Conservation (phyloP, 331 rosid genomes). For the Malus hybrid region DNA sequence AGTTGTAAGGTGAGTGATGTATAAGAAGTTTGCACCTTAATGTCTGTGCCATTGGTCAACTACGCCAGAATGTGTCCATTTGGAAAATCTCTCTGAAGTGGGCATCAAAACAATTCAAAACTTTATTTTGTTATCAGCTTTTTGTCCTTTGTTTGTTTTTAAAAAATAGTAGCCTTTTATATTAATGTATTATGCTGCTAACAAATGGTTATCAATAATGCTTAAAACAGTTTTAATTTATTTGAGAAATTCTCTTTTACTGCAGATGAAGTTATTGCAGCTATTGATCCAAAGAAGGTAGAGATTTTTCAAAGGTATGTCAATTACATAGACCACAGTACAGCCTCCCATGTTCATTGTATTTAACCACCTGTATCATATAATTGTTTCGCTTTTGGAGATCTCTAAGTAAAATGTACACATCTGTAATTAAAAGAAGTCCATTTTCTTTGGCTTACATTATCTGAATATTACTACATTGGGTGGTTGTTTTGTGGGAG, state of each 20-base stretch:
- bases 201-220: neutral
- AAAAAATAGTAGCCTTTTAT: neutral
- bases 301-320: slow-evolving; percentile 83
- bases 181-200: neutral
- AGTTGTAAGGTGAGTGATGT: neutral
- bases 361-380: neutral
- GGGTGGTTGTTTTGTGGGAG: neutral
- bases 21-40: neutral
- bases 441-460: no score
- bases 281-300: slow-evolving; percentile 85
- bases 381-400: neutral
- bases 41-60: neutral
- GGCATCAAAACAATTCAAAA: neutral
- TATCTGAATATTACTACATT: no score
- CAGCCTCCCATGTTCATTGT: neutral
- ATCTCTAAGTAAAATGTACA: neutral
- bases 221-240: neutral
- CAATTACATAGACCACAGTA: neutral
- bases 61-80: neutral
- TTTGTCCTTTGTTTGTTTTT: neutral
- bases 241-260: neutral
- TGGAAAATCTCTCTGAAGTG: neutral
- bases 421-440: neutral
- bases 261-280: slow-evolving; percentile 77
- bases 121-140: neutral